Conservation (phyloP, 768 basidiomycete species). For the Hirschioporus abietinus region DNA sequence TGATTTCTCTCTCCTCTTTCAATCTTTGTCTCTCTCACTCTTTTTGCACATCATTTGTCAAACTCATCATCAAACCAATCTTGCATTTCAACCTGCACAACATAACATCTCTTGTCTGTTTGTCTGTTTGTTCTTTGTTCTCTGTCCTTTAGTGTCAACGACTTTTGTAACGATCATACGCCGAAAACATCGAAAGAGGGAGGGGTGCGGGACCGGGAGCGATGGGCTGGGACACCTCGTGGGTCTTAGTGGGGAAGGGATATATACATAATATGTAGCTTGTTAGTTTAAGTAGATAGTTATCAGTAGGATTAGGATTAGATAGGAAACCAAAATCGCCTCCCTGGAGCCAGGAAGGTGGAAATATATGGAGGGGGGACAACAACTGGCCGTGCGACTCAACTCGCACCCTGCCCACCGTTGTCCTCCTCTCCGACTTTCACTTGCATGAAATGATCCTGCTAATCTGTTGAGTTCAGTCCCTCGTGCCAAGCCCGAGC, state of each 20-base stretch:
- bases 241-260: neutral
- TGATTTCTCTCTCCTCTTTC: slow-evolving; percentile 27
- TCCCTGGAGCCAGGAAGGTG: neutral
- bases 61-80: neutral
- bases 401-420: neutral
- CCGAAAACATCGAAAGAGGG: neutral
- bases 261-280: neutral
- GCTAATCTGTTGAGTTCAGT: too few species aligned
- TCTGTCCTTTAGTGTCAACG: neutral
- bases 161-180: neutral
- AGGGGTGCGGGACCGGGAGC: neutral
- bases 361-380: neutral
- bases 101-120: neutral
- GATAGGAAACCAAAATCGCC: neutral
- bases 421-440: neutral
- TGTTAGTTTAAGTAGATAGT: neutral
- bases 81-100: neutral
- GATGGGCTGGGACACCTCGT: too few species aligned
- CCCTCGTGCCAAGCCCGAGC: too few species aligned
- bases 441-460: too few species aligned
- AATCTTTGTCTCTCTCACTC: neutral
- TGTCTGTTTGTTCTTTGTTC: neutral
- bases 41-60: neutral
- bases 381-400: neutral
- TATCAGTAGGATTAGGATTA: neutral